These are phyloP conservation scores for Singerocomus inundabilis DNA, from an alignment of 1,284 basidiomycete genomes.

Conservation along the genomic window DNA sequence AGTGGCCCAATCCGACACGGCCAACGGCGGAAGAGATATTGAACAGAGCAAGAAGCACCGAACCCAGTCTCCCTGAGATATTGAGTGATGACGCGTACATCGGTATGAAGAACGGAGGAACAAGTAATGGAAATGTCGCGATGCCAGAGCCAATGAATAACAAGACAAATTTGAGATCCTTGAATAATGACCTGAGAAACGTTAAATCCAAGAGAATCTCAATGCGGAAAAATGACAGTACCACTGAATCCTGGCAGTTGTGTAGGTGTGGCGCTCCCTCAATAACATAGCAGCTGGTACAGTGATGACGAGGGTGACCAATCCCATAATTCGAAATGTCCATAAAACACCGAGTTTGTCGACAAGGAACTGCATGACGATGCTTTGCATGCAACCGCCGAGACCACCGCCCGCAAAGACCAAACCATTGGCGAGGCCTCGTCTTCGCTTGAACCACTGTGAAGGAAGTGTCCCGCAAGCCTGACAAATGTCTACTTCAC, in stretches of 20 bases:
- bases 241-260: constrained; percentile 19
- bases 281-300: constrained; percentile 33
- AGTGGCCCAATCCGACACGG: constrained; percentile 29
- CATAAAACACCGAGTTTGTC: constrained; percentile 31
- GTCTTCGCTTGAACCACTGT: constrained; percentile 34
- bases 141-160: constrained; percentile 34
- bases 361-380: constrained; percentile 32
- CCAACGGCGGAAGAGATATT: constrained; percentile 36
- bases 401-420: constrained; percentile 35
- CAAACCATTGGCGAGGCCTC: constrained; percentile 36
- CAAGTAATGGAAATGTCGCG: constrained; percentile 37
- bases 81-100: constrained; percentile 34
- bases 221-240: constrained; percentile 4
- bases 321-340: constrained; percentile 37
- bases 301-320: constrained; percentile 27
- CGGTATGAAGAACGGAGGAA: constrained; percentile 39
- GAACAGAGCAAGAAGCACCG: constrained; percentile 32
- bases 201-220: neutral
- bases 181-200: constrained; percentile 32
- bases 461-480: constrained; percentile 32
- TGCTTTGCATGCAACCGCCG: constrained; percentile 33
- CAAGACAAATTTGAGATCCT: constrained; percentile 33
- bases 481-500: constrained; percentile 8
- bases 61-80: constrained; percentile 26
- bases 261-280: constrained; percentile 28